These are phyloP conservation scores for Stygiomarasmius scandens DNA, from an alignment of 1,284 basidiomycete species.

Conservation along the genomic window DNA sequence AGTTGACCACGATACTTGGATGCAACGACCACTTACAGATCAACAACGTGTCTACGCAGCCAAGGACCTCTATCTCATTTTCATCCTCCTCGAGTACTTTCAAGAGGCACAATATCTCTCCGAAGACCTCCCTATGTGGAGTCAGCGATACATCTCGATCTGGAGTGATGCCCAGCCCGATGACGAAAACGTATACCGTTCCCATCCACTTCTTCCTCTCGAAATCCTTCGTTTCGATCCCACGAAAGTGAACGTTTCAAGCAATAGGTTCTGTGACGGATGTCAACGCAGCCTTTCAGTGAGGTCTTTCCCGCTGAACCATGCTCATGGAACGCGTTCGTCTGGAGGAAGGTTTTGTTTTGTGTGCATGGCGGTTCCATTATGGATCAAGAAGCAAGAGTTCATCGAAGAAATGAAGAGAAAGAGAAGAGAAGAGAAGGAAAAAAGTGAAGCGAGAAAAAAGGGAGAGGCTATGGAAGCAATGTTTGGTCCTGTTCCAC, in stretches of 20 bases:
- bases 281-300: not conserved
- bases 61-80: constrained; percentile 12
- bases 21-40: constrained; percentile 3
- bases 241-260: too few species aligned
- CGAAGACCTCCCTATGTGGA: not conserved
- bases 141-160: constrained; percentile 4
- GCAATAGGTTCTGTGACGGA: too few species aligned
- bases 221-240: constrained; percentile 1
- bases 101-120: not conserved
- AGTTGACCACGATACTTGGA: constrained; percentile 14
- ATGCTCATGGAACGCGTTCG: not conserved
- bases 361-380: constrained; percentile 1
- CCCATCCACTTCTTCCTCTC: constrained; percentile 6
- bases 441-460: not conserved
- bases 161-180: constrained; percentile 4
- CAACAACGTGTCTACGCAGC: constrained; percentile 11
- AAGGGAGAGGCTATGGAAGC: not conserved
- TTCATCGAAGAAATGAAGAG: not conserved
- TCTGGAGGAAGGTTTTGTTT: not conserved
- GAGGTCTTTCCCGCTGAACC: not conserved
- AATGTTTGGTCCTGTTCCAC: not conserved
- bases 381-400: not conserved
- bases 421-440: not conserved
- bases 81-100: constrained; percentile 5
- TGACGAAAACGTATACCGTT: constrained; percentile 1